Evolutionary conservation across 2,329 filamentous ascomycete species (phyloP), one percentile per base, ranked within the genome.

Genomic region (Aphanoascus verrucosus): DNA sequence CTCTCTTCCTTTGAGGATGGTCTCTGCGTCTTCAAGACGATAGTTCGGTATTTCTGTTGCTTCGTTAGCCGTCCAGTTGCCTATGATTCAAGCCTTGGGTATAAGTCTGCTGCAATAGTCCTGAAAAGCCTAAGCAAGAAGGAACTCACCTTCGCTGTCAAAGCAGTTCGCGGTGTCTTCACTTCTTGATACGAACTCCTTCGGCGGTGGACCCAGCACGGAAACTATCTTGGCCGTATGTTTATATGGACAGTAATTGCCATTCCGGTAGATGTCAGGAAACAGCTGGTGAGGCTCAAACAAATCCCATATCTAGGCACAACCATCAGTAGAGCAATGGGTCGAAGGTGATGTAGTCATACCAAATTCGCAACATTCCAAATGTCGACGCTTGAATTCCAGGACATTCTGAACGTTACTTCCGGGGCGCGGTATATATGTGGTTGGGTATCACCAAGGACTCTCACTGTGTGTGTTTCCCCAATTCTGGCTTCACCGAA

Each of bases 401-500:
- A 66, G 2, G 58, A 58, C 15, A 56, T 56, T 14, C 57, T 53
- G 7, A 65, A 53, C 12, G 65, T 57, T 38, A 66, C 63, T 49
- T 66, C 64, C 4, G 63, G 64, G 9, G 61, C 62, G 35, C 61
- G 61, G 38, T 63, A 65, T 12, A 60, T 55, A 46, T 63, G 59
- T 11, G 62, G 63, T 63, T 79, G 43, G 68, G 77, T 55, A 61
- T 72, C 60, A 67, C 78, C 58, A 58, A 67, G 38, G 9, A 8
- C 9, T 14, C 17, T 12, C n/a, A 41, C 38, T 7, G 38, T 12
- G 19, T 41, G 38, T 41, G 64, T 60, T 38, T 63, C 60, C 17
- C 67, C 65, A 58, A 63, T 64, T 20, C 61, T 59, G n/a, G 67
- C 65, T 44, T 66, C 62, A 11, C 66, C 66, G 56, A 70, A 67